A percentile compares a stretch with the other conserved stretches of the same genome.
These are phyloP conservation scores for Arctostaphylos glauca DNA, from an alignment of 148 eudicot genomes.

Conservation along the genomic window DNA sequence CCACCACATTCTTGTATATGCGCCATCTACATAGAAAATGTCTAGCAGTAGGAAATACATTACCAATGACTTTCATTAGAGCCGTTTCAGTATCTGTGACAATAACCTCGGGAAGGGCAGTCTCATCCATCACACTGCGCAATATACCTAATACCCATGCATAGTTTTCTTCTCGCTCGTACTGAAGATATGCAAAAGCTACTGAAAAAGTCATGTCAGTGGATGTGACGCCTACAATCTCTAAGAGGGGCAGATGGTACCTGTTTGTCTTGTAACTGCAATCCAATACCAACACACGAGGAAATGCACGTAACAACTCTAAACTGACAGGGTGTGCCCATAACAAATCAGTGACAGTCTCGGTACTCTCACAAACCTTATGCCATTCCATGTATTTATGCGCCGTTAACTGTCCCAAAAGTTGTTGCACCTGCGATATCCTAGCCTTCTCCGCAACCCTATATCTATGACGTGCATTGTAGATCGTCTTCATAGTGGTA, in stretches of 20 bases:
- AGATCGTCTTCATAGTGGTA: not conserved
- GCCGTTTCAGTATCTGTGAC: not conserved
- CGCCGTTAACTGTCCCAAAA: not conserved
- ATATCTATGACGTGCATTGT: not conserved
- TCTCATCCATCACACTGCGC: not conserved
- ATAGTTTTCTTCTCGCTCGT: not conserved
- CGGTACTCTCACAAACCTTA: not conserved
- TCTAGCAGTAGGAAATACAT: not conserved
- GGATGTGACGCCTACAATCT: not conserved
- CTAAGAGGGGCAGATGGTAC: not conserved
- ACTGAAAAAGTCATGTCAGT: conserved; percentile 1
- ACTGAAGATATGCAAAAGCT: not conserved
- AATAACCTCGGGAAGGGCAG: not conserved
- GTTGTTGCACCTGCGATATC: not conserved
- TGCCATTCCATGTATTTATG: not conserved
- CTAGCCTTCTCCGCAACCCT: not conserved
- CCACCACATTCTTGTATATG: not conserved
- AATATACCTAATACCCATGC: not conserved
- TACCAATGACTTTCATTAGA: not conserved
- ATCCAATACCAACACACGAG: not conserved
- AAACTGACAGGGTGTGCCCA: not conserved
- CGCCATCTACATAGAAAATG: not conserved
- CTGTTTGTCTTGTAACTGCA: not conserved
- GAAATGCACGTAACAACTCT: not conserved
- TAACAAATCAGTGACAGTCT: not conserved